Evolutionary conservation across 371 early-diverging fungal species (phyloP).

Genomic region (Mucor irregularis): DNA sequence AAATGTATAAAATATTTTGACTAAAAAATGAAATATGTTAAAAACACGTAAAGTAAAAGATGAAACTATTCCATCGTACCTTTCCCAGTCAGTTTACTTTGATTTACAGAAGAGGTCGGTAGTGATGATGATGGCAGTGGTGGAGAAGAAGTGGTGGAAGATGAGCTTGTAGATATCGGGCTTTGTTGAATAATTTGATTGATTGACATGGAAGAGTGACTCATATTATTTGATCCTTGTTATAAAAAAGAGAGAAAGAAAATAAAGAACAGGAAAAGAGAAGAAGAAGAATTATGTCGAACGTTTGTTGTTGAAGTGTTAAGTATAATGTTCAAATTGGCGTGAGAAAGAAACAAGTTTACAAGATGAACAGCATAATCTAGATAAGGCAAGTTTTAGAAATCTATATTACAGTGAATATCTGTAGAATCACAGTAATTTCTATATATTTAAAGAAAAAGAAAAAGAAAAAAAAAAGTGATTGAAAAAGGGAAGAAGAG

Average conservation of each 20-base stretch:
- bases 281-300: not conserved
- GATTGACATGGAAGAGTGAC: conserved; percentile 35
- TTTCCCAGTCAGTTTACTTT: conserved; percentile 2
- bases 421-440: not conserved
- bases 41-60: conserved; percentile 10
- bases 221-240: conserved; percentile 12
- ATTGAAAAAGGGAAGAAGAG: conserved; percentile 3
- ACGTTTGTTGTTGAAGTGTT: not conserved
- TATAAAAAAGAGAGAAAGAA: not conserved
- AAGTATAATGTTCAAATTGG: conserved; percentile 1
- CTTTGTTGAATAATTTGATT: conserved; percentile 23
- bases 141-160: no score
- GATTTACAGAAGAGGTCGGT: not conserved
- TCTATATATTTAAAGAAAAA: not conserved
- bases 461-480: conserved; percentile 3
- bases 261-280: not conserved
- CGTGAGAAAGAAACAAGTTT: conserved; percentile 9
- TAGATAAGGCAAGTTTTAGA: not conserved
- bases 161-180: no score
- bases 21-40: conserved; percentile 11
- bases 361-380: conserved; percentile 12
- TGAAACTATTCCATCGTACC: conserved; percentile 3
- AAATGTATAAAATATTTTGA: conserved; percentile 39
- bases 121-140: no score
- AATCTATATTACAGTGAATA: not conserved